Evolutionary conservation across 108 stramenopile genomes (phyloP).

Genomic region (Cyclotella sp.): DNA sequence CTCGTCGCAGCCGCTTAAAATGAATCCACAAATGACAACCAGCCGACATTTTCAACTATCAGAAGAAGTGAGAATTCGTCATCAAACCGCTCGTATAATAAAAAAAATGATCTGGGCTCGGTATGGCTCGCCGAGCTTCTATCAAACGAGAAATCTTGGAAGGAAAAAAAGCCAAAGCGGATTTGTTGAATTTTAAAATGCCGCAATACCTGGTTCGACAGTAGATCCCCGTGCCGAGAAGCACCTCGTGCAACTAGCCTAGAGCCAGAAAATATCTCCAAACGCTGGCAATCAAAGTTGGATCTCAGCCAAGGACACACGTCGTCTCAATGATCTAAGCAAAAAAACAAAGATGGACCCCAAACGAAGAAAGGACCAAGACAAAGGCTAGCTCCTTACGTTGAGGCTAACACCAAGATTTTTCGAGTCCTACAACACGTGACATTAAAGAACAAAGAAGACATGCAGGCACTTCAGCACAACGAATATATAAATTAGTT

Average conservation of each 20-base stretch:
- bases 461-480: constrained; percentile 43
- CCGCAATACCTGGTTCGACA: constrained; percentile 42
- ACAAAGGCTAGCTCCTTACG: constrained; percentile 34
- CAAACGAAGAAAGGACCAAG: not conserved
- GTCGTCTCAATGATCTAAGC: constrained; percentile 28
- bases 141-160: constrained; percentile 22
- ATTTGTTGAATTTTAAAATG: constrained; percentile 28
- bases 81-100: constrained; percentile 21
- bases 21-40: no score
- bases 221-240: constrained; percentile 48
- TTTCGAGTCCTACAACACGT: constrained; percentile 40
- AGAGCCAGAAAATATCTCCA: constrained; percentile 2
- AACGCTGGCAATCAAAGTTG: not conserved
- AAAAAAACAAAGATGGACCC: not conserved
- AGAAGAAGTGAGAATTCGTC: constrained; percentile 1
- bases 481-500: constrained; percentile 44
- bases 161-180: constrained; percentile 37
- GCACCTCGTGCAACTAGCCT: constrained; percentile 10
- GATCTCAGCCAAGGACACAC: constrained; percentile 20
- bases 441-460: constrained; percentile 37
- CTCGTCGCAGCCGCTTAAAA: no score
- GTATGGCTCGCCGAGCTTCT: constrained; percentile 37
- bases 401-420: constrained; percentile 49
- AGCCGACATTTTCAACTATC: not conserved
- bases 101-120: constrained; percentile 27